Evolutionary conservation across 2,329 filamentous ascomycete species (phyloP).

Genomic region (Cladosporium oxysporum): DNA sequence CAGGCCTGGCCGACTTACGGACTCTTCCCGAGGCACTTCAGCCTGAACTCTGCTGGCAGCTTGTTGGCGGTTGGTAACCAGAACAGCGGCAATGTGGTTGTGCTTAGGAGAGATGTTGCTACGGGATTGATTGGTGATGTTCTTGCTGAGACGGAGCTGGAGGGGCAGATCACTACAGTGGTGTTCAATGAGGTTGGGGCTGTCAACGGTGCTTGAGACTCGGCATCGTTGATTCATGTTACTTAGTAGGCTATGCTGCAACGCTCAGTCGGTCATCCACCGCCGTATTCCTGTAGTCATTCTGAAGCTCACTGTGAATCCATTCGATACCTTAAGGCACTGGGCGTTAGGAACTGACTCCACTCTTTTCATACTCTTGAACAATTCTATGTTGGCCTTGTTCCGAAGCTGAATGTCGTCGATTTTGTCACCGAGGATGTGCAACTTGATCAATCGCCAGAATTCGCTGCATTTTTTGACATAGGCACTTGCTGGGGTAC

Average conservation of each 20-base stretch:
- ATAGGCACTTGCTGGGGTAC: too few relatives aligned
- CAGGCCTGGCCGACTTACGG: constrained; percentile 67
- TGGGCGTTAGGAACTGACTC: too few relatives aligned
- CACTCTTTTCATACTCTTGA: neutral
- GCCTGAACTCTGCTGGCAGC: constrained; percentile 63
- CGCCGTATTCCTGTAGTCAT: too few relatives aligned
- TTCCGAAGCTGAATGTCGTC: neutral
- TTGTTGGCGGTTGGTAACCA: constrained; percentile 69
- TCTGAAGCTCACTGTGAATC: too few relatives aligned
- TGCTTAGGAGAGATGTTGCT: constrained; percentile 61
- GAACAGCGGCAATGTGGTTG: constrained; percentile 58
- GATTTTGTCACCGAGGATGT: neutral
- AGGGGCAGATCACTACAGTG: constrained; percentile 40
- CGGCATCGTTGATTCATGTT: too few relatives aligned
- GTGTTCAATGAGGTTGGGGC: constrained; percentile 26
- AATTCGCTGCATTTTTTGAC: too few relatives aligned
- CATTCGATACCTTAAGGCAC: too few relatives aligned
- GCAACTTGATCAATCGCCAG: neutral
- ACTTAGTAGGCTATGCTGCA: too few relatives aligned
- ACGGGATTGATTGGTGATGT: constrained; percentile 50
- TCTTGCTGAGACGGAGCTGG: constrained; percentile 29
- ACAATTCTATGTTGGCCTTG: accelerated
- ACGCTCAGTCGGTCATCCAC: too few relatives aligned
- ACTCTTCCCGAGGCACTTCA: constrained; percentile 66
- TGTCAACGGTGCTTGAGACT: constrained; percentile 11